phyloP scores from a whole-genome alignment of 179 eudicot species.

The Nepenthes alata region DNA sequence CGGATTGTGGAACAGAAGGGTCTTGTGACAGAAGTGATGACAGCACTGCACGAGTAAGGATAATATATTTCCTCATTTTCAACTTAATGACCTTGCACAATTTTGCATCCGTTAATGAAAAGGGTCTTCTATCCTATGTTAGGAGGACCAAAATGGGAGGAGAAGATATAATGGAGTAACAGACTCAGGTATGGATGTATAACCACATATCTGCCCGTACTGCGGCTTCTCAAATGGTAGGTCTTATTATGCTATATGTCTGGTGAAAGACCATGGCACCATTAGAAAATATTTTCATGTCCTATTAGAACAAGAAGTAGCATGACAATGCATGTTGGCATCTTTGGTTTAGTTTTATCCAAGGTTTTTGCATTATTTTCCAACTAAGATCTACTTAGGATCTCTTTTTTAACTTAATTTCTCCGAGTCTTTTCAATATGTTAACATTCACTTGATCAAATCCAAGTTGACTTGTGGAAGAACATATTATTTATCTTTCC shows the following conservation, averaged over 20 bases:
- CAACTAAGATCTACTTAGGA: too few species aligned
- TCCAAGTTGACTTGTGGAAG: too few species aligned
- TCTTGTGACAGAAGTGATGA: constrained; percentile 78
- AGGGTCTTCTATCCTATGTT: constrained; percentile 5
- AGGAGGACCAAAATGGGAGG: constrained; percentile 26
- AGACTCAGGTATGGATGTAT: constrained; percentile 21
- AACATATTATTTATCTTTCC: too few species aligned
- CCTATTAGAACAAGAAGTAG: too few species aligned
- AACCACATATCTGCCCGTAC: neutral
- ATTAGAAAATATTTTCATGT: too few species aligned
- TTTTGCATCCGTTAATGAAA: neutral
- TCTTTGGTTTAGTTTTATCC: too few species aligned
- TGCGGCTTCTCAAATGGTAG: neutral
- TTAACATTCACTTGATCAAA: too few species aligned
- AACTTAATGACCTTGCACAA: neutral
- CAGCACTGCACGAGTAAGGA: constrained; percentile 55
- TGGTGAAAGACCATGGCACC: neutral
- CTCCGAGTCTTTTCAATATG: too few species aligned
- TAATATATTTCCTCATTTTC: constrained; percentile 1
- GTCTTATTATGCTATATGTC: neutral
- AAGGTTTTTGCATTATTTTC: too few species aligned
- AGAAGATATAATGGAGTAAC: constrained; percentile 19
- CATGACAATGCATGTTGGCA: too few species aligned
- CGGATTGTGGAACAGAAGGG: constrained; percentile 73
- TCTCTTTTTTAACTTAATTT: too few species aligned